phyloP scores from a whole-genome alignment of 106 monocot genomes.

The Platanthera zijinensis region DNA sequence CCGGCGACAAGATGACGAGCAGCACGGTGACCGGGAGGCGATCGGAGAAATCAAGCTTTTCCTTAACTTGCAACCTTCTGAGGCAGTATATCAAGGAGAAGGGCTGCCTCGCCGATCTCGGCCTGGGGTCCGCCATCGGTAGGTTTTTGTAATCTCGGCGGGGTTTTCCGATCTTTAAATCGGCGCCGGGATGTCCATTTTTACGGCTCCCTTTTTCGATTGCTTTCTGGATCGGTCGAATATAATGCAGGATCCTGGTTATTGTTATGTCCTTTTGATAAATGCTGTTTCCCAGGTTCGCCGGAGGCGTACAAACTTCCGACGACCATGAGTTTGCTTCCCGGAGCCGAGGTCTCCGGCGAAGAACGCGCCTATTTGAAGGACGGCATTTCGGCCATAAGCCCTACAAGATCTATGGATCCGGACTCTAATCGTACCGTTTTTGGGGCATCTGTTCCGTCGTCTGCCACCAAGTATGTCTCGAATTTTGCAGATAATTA shows the following conservation, averaged over 20 bases:
- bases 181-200: too few species aligned
- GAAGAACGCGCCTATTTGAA: background rate
- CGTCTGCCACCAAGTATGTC: background rate
- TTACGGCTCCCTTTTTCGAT: background rate
- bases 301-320: background rate
- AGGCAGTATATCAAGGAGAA: slow-evolving; percentile 79
- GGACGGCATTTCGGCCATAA: slow-evolving; percentile 1
- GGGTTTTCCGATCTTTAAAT: background rate
- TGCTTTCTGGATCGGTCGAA: background rate
- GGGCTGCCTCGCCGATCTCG: slow-evolving; percentile 30
- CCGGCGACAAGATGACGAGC: background rate
- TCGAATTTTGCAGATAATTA: background rate
- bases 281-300: slow-evolving; percentile 1
- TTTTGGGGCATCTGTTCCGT: slow-evolving; percentile 4
- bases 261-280: background rate
- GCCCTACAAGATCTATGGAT: slow-evolving; percentile 19
- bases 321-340: slow-evolving; percentile 37
- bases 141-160: background rate
- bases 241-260: background rate
- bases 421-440: slow-evolving; percentile 31
- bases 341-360: slow-evolving; percentile 17
- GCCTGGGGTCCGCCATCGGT: slow-evolving; percentile 19
- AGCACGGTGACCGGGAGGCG: background rate
- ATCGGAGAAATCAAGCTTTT: slow-evolving; percentile 33
- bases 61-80: slow-evolving; percentile 51